Evolutionary conservation across 2,329 filamentous ascomycete genomes (phyloP), one percentile per base, ranked within the genome.

Genomic region (Raffaelea deltoideospora): DNA sequence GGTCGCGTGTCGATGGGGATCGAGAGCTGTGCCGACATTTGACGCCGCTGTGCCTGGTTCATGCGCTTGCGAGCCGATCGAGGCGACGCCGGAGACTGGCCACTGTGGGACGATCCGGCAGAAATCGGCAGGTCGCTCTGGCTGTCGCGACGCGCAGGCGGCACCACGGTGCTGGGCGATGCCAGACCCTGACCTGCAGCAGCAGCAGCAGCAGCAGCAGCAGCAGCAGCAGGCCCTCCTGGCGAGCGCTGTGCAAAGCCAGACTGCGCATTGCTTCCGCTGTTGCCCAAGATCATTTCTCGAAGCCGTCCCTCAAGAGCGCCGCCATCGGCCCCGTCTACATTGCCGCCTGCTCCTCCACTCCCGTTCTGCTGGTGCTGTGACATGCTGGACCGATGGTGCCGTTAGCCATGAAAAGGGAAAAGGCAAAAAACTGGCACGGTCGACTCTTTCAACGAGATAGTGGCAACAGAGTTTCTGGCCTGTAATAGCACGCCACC

Each of bases 11-110:
- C 67, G 35, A 76, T 60, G 5, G 69, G 62, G 32, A 76, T 66
- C 1, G 68, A 64, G 15, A 75, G 47, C 43, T 76, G 67, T 5
- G 71, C 62, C 38, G 63, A 74, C 68, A 76, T 72, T 47, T 76
- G 70, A 18, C 73, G 65, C 34, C 73, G 62, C 45, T 77, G 69
- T 2, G 73, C 72, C 48, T 79, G 74, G 41, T 79, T 79, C 3
- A 60, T 65, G 18, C 72, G 68, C 46, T 65, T 73, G 46, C 59
- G 58, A 35, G 46, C 26, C 8, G 34, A 24, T 21, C 23, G 23
- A 2, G 42, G 43, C 15, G 43, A 41, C 3, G 28, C 32, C 2
- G 43, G 39, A 4, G 41, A 28, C 18, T 27, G 33, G 13, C 28
- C 33, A 26, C n/a, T n/a, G n/a, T n/a, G n/a, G n/a, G n/a, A n/a